These are phyloP conservation scores for Cucumis hystrix DNA, from an alignment of 306 rosid genomes.

Conservation along the genomic window DNA sequence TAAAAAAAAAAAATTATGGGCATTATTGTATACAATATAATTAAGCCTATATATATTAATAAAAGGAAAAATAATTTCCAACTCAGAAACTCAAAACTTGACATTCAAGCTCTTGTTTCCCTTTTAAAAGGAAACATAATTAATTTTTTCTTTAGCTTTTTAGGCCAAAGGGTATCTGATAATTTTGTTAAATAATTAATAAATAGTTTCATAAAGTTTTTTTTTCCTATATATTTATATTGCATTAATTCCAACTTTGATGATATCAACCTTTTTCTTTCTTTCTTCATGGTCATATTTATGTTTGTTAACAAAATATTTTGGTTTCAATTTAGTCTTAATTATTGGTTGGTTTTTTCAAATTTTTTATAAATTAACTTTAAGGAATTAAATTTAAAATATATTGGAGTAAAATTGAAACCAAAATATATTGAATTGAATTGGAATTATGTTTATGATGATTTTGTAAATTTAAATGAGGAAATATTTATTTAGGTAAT, in stretches of 20 bases:
- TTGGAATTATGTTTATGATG: no score
- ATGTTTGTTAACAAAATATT: not conserved
- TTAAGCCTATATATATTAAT: not conserved
- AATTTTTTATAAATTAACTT: no score
- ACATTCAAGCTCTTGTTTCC: slow-evolving; percentile 1
- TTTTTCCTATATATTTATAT: no score
- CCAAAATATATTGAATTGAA: no score
- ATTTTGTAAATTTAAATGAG: no score
- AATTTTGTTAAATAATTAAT: not conserved
- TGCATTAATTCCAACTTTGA: not conserved
- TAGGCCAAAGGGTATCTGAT: slow-evolving; percentile 7
- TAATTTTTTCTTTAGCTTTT: not conserved
- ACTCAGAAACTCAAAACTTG: not conserved
- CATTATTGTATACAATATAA: not conserved
- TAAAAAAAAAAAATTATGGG: not conserved
- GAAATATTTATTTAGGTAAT: no score
- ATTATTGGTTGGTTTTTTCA: no score
- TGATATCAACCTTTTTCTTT: not conserved
- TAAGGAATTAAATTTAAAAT: no score
- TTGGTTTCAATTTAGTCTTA: no score
- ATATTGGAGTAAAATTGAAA: no score
- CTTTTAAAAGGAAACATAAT: not conserved
- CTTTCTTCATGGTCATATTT: not conserved
- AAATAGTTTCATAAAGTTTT: not conserved
- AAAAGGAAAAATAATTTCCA: not conserved